Percentiles rank a stretch among this genome's conserved stretches.
Conservation (phyloP, 345 rosid species). For the Bruguiera gymnorhiza region DNA sequence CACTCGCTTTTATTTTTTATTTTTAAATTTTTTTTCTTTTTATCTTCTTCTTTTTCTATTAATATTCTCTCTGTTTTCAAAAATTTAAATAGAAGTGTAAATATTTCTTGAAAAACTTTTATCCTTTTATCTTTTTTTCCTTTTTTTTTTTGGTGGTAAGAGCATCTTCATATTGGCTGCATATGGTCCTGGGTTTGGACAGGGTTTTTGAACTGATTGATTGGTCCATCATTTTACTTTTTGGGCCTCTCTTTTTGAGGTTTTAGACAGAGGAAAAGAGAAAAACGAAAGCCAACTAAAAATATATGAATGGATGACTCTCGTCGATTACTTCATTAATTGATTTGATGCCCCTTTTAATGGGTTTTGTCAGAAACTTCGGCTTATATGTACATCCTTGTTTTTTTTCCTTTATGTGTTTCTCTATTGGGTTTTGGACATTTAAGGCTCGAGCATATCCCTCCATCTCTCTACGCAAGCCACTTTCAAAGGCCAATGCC, state of each 20-base stretch:
- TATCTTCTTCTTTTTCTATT: too few species aligned
- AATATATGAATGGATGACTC: constrained; percentile 7
- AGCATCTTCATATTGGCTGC: too few species aligned
- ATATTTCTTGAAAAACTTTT: too few species aligned
- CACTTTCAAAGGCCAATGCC: constrained; percentile 27
- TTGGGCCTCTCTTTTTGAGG: not conserved
- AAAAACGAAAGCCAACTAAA: not conserved
- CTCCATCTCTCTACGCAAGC: constrained; percentile 1
- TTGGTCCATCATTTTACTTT: constrained; percentile 15
- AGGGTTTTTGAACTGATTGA: constrained; percentile 16
- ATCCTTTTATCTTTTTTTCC: too few species aligned
- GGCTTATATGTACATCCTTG: constrained; percentile 12
- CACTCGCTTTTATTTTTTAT: too few species aligned
- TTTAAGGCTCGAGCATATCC: constrained; percentile 20
- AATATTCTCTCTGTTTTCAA: too few species aligned
- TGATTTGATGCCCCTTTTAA: not conserved
- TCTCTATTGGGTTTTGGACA: constrained; percentile 14
- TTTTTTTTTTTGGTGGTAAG: too few species aligned
- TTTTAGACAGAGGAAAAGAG: too few species aligned
- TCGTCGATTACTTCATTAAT: not conserved
- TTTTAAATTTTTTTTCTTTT: too few species aligned
- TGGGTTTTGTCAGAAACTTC: constrained; percentile 37
- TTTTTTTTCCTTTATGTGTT: not conserved
- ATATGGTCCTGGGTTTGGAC: not conserved
- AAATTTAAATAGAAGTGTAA: too few species aligned